Percentiles rank a stretch among this genome's conserved stretches.
These are phyloP conservation scores for Tolypocladium nubicola DNA, from an alignment of 2,329 filamentous ascomycete genomes.

Conservation along the genomic window DNA sequence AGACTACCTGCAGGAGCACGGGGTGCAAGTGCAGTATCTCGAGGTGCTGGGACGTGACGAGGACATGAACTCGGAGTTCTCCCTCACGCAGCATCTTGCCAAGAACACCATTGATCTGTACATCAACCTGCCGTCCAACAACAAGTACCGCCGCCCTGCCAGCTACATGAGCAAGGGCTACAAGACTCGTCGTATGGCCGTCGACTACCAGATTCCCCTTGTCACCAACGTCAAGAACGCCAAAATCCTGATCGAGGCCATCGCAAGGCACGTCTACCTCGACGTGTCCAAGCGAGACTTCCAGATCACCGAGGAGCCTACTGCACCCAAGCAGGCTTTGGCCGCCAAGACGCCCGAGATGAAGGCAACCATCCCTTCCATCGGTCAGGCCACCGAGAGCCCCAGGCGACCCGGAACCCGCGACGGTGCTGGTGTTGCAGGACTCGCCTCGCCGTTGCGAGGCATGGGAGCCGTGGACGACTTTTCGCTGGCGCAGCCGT, in stretches of 20 bases:
- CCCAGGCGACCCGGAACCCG: constrained; percentile 21
- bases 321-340: constrained; percentile 57
- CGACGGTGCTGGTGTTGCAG: constrained; percentile 10
- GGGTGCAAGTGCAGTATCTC: constrained; percentile 84
- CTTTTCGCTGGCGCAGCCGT: constrained; percentile 35
- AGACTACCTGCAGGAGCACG: constrained; percentile 90
- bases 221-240: constrained; percentile 99
- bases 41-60: constrained; percentile 75
- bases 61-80: constrained; percentile 90
- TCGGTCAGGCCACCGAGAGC: constrained; percentile 23
- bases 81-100: constrained; percentile 87
- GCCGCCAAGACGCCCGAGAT: constrained; percentile 44
- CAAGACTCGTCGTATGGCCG: constrained; percentile 91
- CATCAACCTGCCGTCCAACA: constrained; percentile 98
- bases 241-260: constrained; percentile 91
- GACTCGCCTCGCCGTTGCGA: constrained; percentile 11
- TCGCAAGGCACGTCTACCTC: constrained; percentile 79
- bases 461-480: constrained; percentile 26
- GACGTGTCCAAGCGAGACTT: constrained; percentile 77
- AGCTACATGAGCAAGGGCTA: constrained; percentile 99
- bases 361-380: constrained; percentile 35
- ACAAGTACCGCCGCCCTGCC: constrained; percentile 89
- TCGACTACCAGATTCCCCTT: constrained; percentile 91
- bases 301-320: constrained; percentile 76
- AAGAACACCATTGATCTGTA: constrained; percentile 98